Evolutionary conservation across 345 rosid genomes (phyloP).

Genomic region (Brassica carinata): DNA sequence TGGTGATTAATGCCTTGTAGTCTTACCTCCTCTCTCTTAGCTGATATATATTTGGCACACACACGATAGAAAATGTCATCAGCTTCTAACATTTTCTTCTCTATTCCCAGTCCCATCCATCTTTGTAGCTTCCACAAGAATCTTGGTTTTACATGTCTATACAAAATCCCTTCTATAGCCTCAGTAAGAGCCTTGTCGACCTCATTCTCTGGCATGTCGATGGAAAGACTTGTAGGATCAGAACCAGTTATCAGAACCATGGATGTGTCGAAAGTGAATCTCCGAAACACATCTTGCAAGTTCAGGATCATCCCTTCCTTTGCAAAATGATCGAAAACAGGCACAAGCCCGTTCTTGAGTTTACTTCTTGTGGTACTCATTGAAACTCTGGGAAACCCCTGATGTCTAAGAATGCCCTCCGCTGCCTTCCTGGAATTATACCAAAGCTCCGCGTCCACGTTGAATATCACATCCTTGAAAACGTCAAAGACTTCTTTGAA

Average conservation of each 20-base stretch:
- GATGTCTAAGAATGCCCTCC: background rate
- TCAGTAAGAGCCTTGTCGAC: background rate
- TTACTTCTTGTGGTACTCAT: background rate
- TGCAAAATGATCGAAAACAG: slow-evolving; percentile 41
- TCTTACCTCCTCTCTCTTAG: background rate
- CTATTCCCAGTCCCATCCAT: background rate
- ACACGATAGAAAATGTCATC: background rate
- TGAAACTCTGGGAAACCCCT: background rate
- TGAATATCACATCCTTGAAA: background rate
- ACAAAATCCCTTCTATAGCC: background rate
- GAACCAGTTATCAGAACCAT: background rate
- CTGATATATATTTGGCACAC: background rate
- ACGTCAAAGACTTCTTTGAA: background rate
- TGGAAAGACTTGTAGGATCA: background rate
- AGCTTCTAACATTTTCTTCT: background rate
- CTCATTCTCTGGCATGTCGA: background rate
- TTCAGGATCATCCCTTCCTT: background rate
- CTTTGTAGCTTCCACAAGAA: background rate
- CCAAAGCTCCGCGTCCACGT: background rate
- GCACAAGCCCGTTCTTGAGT: slow-evolving; percentile 35
- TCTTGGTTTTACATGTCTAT: background rate
- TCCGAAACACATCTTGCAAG: background rate
- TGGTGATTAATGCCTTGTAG: background rate
- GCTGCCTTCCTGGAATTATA: background rate
- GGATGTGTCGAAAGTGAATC: background rate